Conservation (phyloP, 352 stramenopile genomes). For the Pilasporangium apinafurcum region DNA sequence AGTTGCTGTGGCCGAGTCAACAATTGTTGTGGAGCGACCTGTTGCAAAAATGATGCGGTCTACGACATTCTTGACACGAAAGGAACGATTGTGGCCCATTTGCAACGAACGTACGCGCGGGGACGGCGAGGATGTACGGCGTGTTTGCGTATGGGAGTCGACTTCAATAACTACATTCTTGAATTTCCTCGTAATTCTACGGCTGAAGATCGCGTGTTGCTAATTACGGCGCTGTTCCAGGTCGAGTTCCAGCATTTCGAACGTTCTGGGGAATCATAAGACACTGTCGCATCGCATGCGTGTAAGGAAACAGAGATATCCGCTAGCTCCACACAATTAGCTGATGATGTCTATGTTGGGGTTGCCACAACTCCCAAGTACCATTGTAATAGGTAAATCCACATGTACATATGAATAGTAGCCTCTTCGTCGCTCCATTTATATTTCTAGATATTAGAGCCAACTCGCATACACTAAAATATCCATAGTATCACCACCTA, state of each 20-base stretch:
- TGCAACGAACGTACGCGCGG: slow-evolving; percentile 47
- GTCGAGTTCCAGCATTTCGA: slow-evolving; percentile 63
- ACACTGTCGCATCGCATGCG: too few relatives aligned
- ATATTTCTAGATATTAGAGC: too few relatives aligned
- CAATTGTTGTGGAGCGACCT: slow-evolving; percentile 66
- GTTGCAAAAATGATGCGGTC: slow-evolving; percentile 53
- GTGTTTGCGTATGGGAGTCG: slow-evolving; percentile 25
- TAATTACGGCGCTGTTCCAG: slow-evolving; percentile 53
- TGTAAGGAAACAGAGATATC: too few relatives aligned
- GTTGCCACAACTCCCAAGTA: too few relatives aligned
- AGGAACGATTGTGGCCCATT: slow-evolving; percentile 34
- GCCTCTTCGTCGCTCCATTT: too few relatives aligned
- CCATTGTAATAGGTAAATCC: too few relatives aligned
- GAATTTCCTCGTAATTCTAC: slow-evolving; percentile 54
- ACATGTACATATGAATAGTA: too few relatives aligned
- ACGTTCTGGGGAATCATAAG: too few relatives aligned
- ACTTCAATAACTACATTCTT: slow-evolving; percentile 55
- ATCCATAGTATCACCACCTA: too few relatives aligned
- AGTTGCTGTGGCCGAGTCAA: slow-evolving; percentile 53
- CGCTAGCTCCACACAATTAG: too few relatives aligned
- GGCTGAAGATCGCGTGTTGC: slow-evolving; percentile 38
- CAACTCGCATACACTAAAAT: too few relatives aligned
- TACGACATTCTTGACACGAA: slow-evolving; percentile 62
- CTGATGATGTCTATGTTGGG: too few relatives aligned
- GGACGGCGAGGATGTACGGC: slow-evolving; percentile 11